Evolutionary conservation across 208 protist species (phyloP).

Genomic region (Crithidia mellificae): DNA sequence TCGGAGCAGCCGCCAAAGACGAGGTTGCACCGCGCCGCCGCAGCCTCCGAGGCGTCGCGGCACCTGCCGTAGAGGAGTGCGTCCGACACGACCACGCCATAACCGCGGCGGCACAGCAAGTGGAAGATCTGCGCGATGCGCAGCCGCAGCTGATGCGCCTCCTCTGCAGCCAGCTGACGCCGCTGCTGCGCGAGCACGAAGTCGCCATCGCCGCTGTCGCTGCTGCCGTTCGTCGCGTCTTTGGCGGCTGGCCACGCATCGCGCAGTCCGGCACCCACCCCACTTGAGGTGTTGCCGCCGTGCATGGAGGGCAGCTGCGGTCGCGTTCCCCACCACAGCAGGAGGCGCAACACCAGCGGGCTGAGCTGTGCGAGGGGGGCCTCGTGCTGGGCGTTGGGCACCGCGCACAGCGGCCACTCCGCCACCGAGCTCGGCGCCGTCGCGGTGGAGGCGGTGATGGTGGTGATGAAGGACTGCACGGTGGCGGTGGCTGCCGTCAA

Average conservation of each 20-base stretch:
- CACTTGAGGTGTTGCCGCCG: not conserved
- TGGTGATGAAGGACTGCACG: not conserved
- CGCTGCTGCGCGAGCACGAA: conserved; percentile 4
- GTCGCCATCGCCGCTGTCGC: conserved; percentile 3
- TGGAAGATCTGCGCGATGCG: conserved; percentile 31
- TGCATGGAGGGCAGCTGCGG: conserved; percentile 17
- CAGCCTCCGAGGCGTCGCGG: conserved; percentile 23
- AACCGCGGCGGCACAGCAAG: conserved; percentile 18
- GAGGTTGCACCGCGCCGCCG: conserved; percentile 25
- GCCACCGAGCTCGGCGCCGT: conserved; percentile 1
- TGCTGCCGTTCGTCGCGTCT: not conserved
- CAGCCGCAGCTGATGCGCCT: conserved; percentile 19
- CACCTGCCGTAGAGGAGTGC: conserved; percentile 32
- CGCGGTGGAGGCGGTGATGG: conserved; percentile 2
- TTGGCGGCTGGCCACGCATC: not conserved
- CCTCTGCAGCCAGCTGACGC: conserved; percentile 1
- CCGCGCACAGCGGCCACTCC: not conserved
- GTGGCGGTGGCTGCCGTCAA: conserved; percentile 8
- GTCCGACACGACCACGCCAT: conserved; percentile 24
- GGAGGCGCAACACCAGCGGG: conserved; percentile 29
- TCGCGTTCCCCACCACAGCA: conserved; percentile 30
- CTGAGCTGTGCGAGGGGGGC: conserved; percentile 21
- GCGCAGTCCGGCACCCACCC: not conserved
- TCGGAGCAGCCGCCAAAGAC: conserved; percentile 18
- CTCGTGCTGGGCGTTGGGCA: not conserved